Conservation (phyloP, 306 rosid species). For the Acacia acuminata region DNA sequence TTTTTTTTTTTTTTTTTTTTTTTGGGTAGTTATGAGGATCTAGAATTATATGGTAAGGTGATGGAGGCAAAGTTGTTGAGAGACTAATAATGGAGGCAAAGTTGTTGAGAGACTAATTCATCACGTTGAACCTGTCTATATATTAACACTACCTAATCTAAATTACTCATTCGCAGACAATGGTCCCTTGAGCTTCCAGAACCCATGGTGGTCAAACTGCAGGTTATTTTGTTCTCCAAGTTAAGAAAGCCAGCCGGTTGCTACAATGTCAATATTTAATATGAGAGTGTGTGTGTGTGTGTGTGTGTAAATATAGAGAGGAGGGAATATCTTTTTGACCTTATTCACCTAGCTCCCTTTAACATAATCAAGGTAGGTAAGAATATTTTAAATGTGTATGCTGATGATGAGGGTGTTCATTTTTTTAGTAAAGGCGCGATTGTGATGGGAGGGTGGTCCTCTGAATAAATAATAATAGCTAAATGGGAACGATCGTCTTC, state of each 20-base stretch:
- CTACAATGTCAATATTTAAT: background rate
- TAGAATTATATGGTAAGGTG: no score
- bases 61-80: background rate
- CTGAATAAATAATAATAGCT: background rate
- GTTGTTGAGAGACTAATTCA: background rate
- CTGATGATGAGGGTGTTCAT: background rate
- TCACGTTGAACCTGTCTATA: background rate
- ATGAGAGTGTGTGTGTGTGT: no score
- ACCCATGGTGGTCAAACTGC: background rate
- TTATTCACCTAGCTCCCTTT: background rate
- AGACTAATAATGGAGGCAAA: background rate
- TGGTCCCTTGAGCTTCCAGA: constrained; percentile 29
- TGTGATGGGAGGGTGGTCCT: background rate
- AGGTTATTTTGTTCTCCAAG: background rate
- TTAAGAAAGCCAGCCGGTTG: constrained; percentile 20
- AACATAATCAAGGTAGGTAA: background rate
- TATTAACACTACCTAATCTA: background rate
- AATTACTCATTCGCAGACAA: background rate
- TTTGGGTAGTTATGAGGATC: no score
- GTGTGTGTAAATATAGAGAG: background rate
- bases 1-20: no score
- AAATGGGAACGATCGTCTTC: background rate
- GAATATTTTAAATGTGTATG: background rate
- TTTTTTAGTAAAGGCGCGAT: background rate
- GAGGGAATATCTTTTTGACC: constrained; percentile 26